Evolutionary conservation across 1,284 basidiomycete species (phyloP).

Genomic region (Pisolithus thermaeus): DNA sequence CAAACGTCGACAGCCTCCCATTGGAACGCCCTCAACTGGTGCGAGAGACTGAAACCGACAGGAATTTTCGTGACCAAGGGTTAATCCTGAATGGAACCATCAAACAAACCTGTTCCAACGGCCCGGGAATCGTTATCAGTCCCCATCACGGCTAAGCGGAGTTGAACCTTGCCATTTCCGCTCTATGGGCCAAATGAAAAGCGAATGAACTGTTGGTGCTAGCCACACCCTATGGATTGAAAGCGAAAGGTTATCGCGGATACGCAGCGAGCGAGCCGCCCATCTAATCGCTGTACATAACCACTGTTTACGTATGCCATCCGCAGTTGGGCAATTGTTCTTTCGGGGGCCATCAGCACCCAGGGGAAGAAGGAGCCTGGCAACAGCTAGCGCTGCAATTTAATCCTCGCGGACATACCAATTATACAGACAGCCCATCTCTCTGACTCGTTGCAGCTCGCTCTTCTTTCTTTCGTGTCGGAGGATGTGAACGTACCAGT

Average conservation of each 20-base stretch:
- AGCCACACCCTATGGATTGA: not conserved
- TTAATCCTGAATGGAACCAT: not conserved
- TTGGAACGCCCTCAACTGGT: too few species aligned
- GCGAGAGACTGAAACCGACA: too few species aligned
- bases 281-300: not conserved
- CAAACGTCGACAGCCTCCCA: too few species aligned
- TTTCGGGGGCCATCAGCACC: not conserved
- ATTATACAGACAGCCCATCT: too few species aligned
- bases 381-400: not conserved
- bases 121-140: not conserved
- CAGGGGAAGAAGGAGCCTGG: not conserved
- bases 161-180: conserved; percentile 1
- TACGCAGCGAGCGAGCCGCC: not conserved
- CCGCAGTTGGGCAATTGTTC: not conserved
- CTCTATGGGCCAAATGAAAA: not conserved
- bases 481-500: too few species aligned
- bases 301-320: not conserved
- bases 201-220: not conserved
- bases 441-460: too few species aligned
- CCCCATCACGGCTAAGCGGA: not conserved
- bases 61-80: not conserved
- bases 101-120: not conserved
- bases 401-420: not conserved
- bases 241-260: not conserved
- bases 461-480: too few species aligned